phyloP scores from a whole-genome alignment of 2,329 filamentous ascomycete species.

The Daldinia eschscholtzii region DNA sequence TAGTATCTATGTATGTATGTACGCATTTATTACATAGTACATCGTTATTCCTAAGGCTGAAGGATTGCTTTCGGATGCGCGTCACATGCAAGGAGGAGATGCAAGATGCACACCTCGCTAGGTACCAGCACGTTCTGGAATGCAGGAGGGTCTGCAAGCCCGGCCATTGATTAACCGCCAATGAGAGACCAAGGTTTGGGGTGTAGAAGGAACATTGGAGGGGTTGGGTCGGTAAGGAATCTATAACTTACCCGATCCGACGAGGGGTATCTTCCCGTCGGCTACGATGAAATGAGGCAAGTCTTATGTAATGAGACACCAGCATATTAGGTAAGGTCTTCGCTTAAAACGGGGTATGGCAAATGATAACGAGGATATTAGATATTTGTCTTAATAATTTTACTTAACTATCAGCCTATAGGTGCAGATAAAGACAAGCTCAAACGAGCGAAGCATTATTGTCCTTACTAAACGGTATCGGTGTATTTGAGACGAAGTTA shows the following conservation, averaged over 20 bases:
- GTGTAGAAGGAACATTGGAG: not conserved
- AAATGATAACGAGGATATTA: not conserved
- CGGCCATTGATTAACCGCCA: constrained; percentile 4
- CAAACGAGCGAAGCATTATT: not conserved
- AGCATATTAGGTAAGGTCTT: not conserved
- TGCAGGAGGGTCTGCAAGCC: constrained; percentile 25
- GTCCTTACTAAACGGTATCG: not conserved
- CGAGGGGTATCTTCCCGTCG: constrained; percentile 15
- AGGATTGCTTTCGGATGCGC: constrained; percentile 29
- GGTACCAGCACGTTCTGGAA: constrained; percentile 42
- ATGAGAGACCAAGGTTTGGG: constrained; percentile 7
- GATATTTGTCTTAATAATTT: not conserved
- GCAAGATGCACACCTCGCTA: constrained; percentile 18
- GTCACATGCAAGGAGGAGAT: constrained; percentile 38
- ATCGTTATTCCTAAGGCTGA: constrained; percentile 34
- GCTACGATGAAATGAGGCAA: constrained; percentile 1
- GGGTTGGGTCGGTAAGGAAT: not conserved
- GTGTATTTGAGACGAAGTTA: not conserved
- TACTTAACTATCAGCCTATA: not conserved
- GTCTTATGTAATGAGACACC: constrained; percentile 1
- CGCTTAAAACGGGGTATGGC: too few species aligned
- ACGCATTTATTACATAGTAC: constrained; percentile 14
- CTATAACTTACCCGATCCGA: constrained; percentile 10
- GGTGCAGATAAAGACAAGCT: not conserved
- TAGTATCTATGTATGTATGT: constrained; percentile 17